Conservation (phyloP, 768 basidiomycete genomes). For the Collybia sordida region DNA sequence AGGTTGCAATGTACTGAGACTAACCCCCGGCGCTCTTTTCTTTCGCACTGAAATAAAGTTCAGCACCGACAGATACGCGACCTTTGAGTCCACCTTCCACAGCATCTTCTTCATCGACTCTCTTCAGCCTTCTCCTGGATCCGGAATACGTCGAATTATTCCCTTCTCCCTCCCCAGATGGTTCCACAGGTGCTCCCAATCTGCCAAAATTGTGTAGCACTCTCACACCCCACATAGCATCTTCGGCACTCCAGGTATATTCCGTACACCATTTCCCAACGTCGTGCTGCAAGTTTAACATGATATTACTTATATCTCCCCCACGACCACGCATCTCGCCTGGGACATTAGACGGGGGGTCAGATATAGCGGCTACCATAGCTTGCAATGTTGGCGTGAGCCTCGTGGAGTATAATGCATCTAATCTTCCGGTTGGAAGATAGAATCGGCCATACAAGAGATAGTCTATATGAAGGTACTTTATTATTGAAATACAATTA, state of each 20-base stretch:
- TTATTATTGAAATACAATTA: slow-evolving; percentile 12
- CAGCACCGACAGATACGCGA: slow-evolving; percentile 88
- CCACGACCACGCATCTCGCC: slow-evolving; percentile 43
- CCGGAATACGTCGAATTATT: slow-evolving; percentile 15
- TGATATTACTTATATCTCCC: slow-evolving; percentile 61
- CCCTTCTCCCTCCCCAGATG: slow-evolving; percentile 32
- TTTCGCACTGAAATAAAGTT: slow-evolving; percentile 90
- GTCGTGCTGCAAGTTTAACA: slow-evolving; percentile 90
- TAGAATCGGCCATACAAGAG: slow-evolving; percentile 91
- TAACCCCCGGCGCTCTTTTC: slow-evolving; percentile 90
- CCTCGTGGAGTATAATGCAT: slow-evolving; percentile 86
- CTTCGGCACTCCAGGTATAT: slow-evolving; percentile 92
- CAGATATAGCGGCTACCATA: slow-evolving; percentile 84
- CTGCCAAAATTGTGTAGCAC: slow-evolving; percentile 92
- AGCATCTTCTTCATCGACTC: slow-evolving; percentile 95
- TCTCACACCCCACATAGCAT: slow-evolving; percentile 89
- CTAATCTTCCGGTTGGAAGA: slow-evolving; percentile 83
- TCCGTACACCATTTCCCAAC: slow-evolving; percentile 91
- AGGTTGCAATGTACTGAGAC: slow-evolving; percentile 21
- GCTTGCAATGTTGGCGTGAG: slow-evolving; percentile 78
- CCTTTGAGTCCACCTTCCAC: slow-evolving; percentile 91
- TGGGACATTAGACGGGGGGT: slow-evolving; percentile 56
- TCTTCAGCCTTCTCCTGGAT: slow-evolving; percentile 48
- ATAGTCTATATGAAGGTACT: slow-evolving; percentile 59
- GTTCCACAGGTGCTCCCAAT: slow-evolving; percentile 40